These are phyloP conservation scores for Paxillus rubicundulus DNA, from an alignment of 768 basidiomycete species.

Conservation along the genomic window DNA sequence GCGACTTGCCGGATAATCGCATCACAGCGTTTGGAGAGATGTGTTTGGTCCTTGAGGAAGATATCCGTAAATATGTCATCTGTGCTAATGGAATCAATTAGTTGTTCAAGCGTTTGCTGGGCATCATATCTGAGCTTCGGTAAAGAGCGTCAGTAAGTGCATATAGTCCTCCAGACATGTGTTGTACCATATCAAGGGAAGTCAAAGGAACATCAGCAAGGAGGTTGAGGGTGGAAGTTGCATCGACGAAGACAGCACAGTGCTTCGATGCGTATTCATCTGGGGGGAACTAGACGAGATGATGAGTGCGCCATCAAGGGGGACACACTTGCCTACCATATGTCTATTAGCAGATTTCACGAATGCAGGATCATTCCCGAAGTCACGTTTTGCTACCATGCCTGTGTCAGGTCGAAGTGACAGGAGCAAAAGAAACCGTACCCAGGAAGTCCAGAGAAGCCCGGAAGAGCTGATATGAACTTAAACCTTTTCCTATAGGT, in stretches of 20 bases:
- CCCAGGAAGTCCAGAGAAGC: conserved; percentile 83
- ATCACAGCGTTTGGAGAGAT: conserved; percentile 70
- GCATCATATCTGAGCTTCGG: conserved; percentile 75
- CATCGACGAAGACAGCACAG: conserved; percentile 72
- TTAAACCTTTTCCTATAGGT: conserved; percentile 75
- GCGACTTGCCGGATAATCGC: conserved; percentile 55
- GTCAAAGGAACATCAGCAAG: conserved; percentile 71
- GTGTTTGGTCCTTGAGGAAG: conserved; percentile 72
- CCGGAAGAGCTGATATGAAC: conserved; percentile 87
- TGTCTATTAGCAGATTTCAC: conserved; percentile 56
- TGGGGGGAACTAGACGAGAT: conserved; percentile 48
- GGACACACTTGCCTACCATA: conserved; percentile 38
- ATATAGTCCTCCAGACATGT: not conserved
- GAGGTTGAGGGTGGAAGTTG: conserved; percentile 73
- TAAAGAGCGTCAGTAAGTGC: conserved; percentile 2
- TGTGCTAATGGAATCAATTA: conserved; percentile 47
- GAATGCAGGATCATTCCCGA: conserved; percentile 53
- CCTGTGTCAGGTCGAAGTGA: conserved; percentile 9
- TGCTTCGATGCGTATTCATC: conserved; percentile 53
- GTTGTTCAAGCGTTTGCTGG: conserved; percentile 58
- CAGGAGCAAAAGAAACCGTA: conserved; percentile 33
- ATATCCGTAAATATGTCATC: conserved; percentile 66
- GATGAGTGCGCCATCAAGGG: conserved; percentile 1
- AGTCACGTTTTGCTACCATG: conserved; percentile 66
- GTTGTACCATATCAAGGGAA: conserved; percentile 72